phyloP scores from a whole-genome alignment of 805 yeast genomes.

The Nakazawaea sp. region DNA sequence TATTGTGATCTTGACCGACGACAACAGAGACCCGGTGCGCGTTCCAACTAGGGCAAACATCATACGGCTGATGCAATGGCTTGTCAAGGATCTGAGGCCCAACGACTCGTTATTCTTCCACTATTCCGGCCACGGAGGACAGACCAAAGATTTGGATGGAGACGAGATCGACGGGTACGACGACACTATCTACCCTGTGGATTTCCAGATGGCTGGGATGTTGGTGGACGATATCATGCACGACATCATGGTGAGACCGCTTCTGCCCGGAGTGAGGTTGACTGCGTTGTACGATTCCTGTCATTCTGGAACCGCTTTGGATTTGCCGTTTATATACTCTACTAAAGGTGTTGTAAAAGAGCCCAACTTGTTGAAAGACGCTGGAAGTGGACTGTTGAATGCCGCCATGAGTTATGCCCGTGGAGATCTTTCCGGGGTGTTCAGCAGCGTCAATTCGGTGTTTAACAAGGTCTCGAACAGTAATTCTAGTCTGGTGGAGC shows the following conservation, averaged over 20 bases:
- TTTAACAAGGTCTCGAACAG: slow-evolving; percentile 26
- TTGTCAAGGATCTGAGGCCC: slow-evolving; percentile 63
- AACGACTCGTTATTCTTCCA: slow-evolving; percentile 79
- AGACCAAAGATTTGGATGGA: slow-evolving; percentile 46
- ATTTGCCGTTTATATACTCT: slow-evolving; percentile 71
- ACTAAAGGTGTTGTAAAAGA: slow-evolving; percentile 71
- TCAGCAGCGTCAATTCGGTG: slow-evolving; percentile 29
- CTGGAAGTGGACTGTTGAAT: slow-evolving; percentile 50
- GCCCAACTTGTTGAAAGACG: slow-evolving; percentile 61
- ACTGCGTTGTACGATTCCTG: slow-evolving; percentile 83
- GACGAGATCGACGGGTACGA: slow-evolving; percentile 29
- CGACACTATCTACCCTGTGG: slow-evolving; percentile 30
- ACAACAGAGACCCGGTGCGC: slow-evolving; percentile 33
- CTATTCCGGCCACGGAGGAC: slow-evolving; percentile 86
- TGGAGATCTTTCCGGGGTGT: slow-evolving; percentile 42
- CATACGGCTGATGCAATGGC: slow-evolving; percentile 76
- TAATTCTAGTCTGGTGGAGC: slow-evolving; percentile 22
- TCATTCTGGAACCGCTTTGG: slow-evolving; percentile 80
- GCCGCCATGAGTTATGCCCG: slow-evolving; percentile 47
- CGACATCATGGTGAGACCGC: slow-evolving; percentile 58
- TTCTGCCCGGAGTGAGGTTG: slow-evolving; percentile 67
- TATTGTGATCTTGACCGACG: slow-evolving; percentile 57
- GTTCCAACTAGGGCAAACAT: slow-evolving; percentile 68
- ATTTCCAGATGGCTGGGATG: slow-evolving; percentile 56
- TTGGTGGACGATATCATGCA: slow-evolving; percentile 73